Base-by-base conservation (phyloP, 1,284 basidiomycete genomes). In the Wallemia hederae region DNA sequence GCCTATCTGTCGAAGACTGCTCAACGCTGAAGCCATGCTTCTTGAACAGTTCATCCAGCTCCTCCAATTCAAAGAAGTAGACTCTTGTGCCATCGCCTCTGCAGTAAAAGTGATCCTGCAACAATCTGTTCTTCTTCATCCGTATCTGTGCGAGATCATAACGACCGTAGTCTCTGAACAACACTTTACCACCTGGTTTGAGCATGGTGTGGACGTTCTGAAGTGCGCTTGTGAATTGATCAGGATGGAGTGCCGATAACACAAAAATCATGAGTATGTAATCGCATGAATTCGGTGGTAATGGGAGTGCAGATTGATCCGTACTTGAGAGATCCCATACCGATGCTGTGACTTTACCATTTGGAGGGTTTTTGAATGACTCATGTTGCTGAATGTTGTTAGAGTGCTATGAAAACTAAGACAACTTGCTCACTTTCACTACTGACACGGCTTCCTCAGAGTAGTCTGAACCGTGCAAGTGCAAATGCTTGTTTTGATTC, bases 11-110 rank as follows among this genome's bases (percentile, higher is more conserved):
- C 2, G 86, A 87, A 1, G 94, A 74, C 66, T 87, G 83, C 62
- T 81, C 76, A 31, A 80, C 76, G 24, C 73, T 67, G 70, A 94
- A 90, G 61, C 14, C 67, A 74, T 0, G 74, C 68, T 1, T 81
- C 81, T 0, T 22, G 59, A 61, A 34, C n/a, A 26, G n/a, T 24
- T 27, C 9, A 55, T 2, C 26, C 19, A 0, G 68, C 75, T 57
- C 64, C 83, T 86, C 85, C 22, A 83, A 70, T 63, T 85, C 83
- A 66, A 96, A 96, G 70, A 94, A 96, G 70, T 94, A 96, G 0
- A 96, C 91, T 31, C 94, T 76, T 0, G 92, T 98, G 65, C 91
- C 92, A 71, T 98, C 92, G 0, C 92, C 92, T 58, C 92, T 78
- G 59, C 91, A 82, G 67, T 96, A 96, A 64, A 92, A 85, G 69